phyloP scores from a whole-genome alignment of 805 yeast species.

The Candida orba region DNA sequence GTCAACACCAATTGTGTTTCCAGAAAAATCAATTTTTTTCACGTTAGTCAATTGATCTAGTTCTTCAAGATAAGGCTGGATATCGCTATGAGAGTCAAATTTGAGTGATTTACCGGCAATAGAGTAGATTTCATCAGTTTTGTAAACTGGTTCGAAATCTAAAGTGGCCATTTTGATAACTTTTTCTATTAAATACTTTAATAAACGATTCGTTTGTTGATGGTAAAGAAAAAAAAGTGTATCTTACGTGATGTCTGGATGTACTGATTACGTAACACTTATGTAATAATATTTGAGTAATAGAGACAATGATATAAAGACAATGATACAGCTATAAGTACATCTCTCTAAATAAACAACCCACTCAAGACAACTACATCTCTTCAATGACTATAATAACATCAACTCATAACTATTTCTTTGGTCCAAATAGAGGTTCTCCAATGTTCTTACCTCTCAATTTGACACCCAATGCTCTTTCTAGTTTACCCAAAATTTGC shows the following conservation, averaged over 20 bases:
- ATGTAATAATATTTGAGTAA: not conserved
- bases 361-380: too few species aligned
- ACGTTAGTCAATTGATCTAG: constrained; percentile 33
- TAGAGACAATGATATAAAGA: too few species aligned
- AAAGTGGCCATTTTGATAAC: constrained; percentile 36
- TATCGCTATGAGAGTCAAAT: constrained; percentile 65
- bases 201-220: not conserved
- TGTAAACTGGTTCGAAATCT: constrained; percentile 34
- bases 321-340: too few species aligned
- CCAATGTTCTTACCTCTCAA: constrained; percentile 96
- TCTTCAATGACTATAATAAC: not conserved
- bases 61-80: constrained; percentile 59
- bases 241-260: not conserved
- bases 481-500: constrained; percentile 86
- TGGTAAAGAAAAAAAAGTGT: not conserved
- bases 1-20: constrained; percentile 90
- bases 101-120: constrained; percentile 71
- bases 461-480: constrained; percentile 89
- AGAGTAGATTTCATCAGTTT: constrained; percentile 45
- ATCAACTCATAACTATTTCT: constrained; percentile 23
- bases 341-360: too few species aligned
- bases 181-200: too few species aligned
- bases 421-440: constrained; percentile 56
- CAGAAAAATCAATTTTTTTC: constrained; percentile 70
- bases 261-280: not conserved